Base-by-base conservation (phyloP, 768 basidiomycete genomes). In the Tylopilus plumbeoviolaceoides region DNA sequence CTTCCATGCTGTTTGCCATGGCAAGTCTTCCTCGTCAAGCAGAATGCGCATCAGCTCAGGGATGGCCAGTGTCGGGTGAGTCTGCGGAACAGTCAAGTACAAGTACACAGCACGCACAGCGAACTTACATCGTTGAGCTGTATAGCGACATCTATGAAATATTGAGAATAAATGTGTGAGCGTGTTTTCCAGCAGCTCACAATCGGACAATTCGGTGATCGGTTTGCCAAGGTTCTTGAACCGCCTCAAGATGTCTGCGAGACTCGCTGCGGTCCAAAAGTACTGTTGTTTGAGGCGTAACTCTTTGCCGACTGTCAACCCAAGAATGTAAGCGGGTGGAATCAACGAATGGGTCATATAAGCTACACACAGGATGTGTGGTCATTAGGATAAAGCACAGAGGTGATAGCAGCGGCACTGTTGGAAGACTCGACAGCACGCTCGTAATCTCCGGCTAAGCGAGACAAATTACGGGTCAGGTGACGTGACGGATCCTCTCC, bases 371-470 rank as follows among this genome's bases (percentile, higher is more conserved):
- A 82, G 7, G 75, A 71, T 70, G 85, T 89, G 62, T 93, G 89
- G 66, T 98, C 95, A 66, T 97, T 95, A 25, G 95, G 97, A 72
- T 99, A 98, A 30, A 98, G 76, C 7, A 98, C 95, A 9, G 90
- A 84, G 4, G 95, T 98, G 66, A 99, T 97, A 33, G 90, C 91
- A 53, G 85, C 89, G 11, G 97, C 97, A 59, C 86, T 86, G 69
- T 94, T 93, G 31, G 87, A 89, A 1, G 90, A 79, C 60, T 89
- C 87, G 23, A 98, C 88, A 3, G 94, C 91, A 42, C 76, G 83
- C 63, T 93, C 92, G 67, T 98, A 98, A 70, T 95, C 86, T 41
- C 95, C 95, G 55, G 92, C 91, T 91, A 55, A 21, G 47, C 20
- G 15, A 28, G 36, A 30, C 10, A 11, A 11, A 30, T 30, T 30